Conservation (phyloP, 495 filamentous ascomycete species). For the Letharia columbiana region DNA sequence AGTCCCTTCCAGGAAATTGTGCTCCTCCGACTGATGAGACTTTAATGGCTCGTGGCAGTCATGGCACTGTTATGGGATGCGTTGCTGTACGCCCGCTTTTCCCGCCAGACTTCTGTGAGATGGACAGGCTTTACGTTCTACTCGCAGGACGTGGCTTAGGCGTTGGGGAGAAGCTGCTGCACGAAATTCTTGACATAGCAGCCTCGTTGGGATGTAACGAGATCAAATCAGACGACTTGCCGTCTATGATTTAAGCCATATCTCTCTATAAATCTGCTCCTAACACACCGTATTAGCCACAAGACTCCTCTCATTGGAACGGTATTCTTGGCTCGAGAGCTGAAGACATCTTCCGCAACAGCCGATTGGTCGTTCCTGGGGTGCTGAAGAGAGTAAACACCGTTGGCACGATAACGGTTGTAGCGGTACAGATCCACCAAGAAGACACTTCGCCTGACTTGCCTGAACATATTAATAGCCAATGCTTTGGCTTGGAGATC, state of each 20-base stretch:
- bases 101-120: conserved; percentile 40
- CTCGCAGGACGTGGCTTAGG: conserved; percentile 40
- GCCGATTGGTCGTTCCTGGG: not conserved
- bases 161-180: conserved; percentile 40
- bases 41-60: conserved; percentile 35
- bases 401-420: not conserved
- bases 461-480: not conserved
- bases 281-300: conserved; percentile 44
- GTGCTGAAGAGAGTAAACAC: not conserved
- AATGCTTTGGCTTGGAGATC: not conserved
- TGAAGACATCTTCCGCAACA: not conserved
- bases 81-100: conserved; percentile 37
- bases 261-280: conserved; percentile 40
- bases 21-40: conserved; percentile 37
- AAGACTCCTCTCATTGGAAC: conserved; percentile 46
- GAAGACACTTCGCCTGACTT: not conserved
- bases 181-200: conserved; percentile 39
- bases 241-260: conserved; percentile 45
- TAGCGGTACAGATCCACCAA: not conserved
- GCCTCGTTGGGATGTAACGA: conserved; percentile 41
- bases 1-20: conserved; percentile 48
- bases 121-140: conserved; percentile 50
- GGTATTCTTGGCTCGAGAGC: conserved; percentile 29
- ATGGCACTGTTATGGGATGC: conserved; percentile 39
- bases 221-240: conserved; percentile 49